Conservation (phyloP, 176 grass and related monocot genomes). For the Pharus latifolius region DNA sequence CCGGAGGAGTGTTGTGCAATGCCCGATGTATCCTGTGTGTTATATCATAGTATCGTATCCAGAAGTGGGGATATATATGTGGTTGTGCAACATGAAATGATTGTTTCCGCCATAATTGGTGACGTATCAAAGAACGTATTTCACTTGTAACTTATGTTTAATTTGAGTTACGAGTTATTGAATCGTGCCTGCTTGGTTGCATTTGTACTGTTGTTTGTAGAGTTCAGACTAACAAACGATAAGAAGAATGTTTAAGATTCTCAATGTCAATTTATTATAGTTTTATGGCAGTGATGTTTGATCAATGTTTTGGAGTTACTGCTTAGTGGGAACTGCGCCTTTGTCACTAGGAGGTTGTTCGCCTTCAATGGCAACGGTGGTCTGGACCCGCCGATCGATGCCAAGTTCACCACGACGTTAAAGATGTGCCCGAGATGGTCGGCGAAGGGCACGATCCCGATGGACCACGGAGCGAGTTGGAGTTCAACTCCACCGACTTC, state of each 20-base stretch:
- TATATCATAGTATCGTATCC: background rate
- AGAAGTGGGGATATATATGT: background rate
- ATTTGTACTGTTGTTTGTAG: too few relatives aligned
- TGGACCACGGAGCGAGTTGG: background rate
- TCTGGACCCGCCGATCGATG: background rate
- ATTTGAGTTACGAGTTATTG: background rate
- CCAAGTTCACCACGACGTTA: background rate
- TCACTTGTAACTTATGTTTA: background rate
- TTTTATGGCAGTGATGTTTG: too few relatives aligned
- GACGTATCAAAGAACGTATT: background rate
- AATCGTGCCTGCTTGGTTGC: too few relatives aligned
- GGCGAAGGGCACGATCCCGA: background rate
- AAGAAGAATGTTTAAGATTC: too few relatives aligned
- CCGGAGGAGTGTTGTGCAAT: conserved; percentile 35
- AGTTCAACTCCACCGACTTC: background rate
- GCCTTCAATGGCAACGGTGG: background rate
- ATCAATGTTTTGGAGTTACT: too few relatives aligned
- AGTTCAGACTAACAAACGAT: too few relatives aligned
- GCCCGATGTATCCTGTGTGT: conserved; percentile 7
- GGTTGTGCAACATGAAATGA: background rate
- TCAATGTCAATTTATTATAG: too few relatives aligned
- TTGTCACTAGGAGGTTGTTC: background rate
- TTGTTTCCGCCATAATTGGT: background rate
- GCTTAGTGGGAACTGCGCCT: background rate
- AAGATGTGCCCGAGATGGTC: background rate